phyloP scores from a whole-genome alignment of 225 moss, liverwort and hornwort genomes.

The Sphagnum tenellum region DNA sequence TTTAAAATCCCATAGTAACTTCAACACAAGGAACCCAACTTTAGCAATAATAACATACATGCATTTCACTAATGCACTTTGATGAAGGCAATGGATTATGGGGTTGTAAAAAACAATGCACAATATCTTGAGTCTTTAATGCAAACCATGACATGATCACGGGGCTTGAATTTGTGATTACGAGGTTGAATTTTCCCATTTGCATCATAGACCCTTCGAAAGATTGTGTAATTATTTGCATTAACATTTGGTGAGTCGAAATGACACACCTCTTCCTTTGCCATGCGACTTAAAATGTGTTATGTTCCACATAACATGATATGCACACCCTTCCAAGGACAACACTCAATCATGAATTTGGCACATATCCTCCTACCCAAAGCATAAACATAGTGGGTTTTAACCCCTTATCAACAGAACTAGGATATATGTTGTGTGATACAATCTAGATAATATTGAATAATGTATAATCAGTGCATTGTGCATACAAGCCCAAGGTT shows the following conservation, averaged over 20 bases:
- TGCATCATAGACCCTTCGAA: slow-evolving; percentile 26
- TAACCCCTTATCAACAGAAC: too few relatives aligned
- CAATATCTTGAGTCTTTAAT: slow-evolving; percentile 71
- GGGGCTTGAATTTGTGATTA: slow-evolving; percentile 29
- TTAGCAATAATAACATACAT: too few relatives aligned
- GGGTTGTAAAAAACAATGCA: not conserved
- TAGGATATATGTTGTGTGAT: too few relatives aligned
- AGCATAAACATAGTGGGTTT: too few relatives aligned
- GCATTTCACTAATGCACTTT: too few relatives aligned
- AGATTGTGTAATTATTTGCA: slow-evolving; percentile 67
- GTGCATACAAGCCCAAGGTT: not conserved
- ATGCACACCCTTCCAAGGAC: slow-evolving; percentile 41
- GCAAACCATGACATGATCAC: slow-evolving; percentile 46
- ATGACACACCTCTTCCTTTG: slow-evolving; percentile 54
- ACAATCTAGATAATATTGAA: not conserved
- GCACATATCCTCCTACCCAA: not conserved
- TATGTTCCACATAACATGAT: slow-evolving; percentile 63
- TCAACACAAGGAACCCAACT: too few relatives aligned
- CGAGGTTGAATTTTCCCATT: slow-evolving; percentile 30
- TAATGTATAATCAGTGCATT: not conserved
- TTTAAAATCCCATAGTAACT: too few relatives aligned
- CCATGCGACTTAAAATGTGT: slow-evolving; percentile 76
- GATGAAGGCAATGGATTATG: too few relatives aligned
- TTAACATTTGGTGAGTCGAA: slow-evolving; percentile 90
- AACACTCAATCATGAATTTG: not conserved